Evolutionary conservation across 148 eudicot genomes (phyloP).

Genomic region (Fagopyrum homotropicum): DNA sequence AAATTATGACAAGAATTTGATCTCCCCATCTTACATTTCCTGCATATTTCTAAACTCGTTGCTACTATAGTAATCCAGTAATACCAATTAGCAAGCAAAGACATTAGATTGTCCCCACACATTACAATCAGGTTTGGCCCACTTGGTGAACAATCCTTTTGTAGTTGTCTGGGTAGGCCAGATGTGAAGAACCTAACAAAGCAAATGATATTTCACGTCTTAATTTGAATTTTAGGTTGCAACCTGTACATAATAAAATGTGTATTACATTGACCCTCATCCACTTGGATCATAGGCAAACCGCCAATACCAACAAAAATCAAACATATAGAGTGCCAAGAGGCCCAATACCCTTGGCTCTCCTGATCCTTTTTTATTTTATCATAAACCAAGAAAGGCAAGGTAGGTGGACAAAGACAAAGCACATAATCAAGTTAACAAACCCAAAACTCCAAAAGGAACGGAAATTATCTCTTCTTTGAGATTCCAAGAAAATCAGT

Average conservation of each 20-base stretch:
- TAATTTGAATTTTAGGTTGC: not conserved
- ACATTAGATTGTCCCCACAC: slow-evolving; percentile 3
- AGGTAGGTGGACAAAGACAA: slow-evolving; percentile 6
- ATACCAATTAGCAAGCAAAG: not conserved
- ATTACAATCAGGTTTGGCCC: slow-evolving; percentile 9
- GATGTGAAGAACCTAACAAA: not conserved
- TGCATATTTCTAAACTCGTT: not conserved
- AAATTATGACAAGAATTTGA: not conserved
- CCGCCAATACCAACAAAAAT: not conserved
- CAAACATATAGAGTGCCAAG: not conserved
- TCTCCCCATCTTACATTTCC: not conserved
- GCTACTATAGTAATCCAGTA: not conserved
- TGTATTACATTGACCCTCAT: not conserved
- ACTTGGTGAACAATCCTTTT: slow-evolving; percentile 5
- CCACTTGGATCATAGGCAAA: not conserved
- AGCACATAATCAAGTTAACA: not conserved
- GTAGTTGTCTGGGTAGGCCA: slow-evolving; percentile 10
- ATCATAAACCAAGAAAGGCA: not conserved
- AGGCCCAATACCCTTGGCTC: no score
- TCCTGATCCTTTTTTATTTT: not conserved
- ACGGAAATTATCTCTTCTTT: slow-evolving; percentile 9
- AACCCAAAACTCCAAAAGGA: not conserved
- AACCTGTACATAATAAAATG: not conserved
- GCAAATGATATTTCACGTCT: not conserved
- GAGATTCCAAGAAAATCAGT: slow-evolving; percentile 14